Evolutionary conservation across 2,329 filamentous ascomycete genomes (phyloP), one percentile per base, ranked within the genome.

Genomic region (Aspergillus proliferans): DNA sequence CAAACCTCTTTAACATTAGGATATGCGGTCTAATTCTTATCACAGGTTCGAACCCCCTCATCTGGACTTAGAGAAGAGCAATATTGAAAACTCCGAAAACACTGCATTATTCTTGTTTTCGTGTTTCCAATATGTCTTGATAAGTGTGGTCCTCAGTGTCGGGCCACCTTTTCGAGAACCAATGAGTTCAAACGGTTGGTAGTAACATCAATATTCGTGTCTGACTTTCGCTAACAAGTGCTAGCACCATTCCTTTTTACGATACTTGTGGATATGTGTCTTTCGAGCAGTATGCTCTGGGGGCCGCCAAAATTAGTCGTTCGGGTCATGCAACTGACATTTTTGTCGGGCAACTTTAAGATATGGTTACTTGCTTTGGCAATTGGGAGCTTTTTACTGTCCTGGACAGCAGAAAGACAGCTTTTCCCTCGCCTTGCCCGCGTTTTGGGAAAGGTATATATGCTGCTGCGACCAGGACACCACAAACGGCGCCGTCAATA

Each of bases 111-210:
- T 98, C 73, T 72, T 97, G 26, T 76, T 91, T 4, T 94, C 87
- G 1, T 96, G 90, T 67, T 97, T 91, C 62, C 91, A 97, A 66
- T 98, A 98, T 68, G 94, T 95, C 34, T 77, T 96, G 19, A 87
- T 89, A 0, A 93, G 88, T 3, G 79, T 97, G 36, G 86, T 97
- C 1, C 77, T 98, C 26, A 95, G 87, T 59, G 88, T 93, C n/a
- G 94, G 93, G 1, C 84, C 82, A 30, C 93, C 93, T 0, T 98
- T 95, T 72, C 80, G 93, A 47, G 87, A 93, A 60, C 80, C 82
- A 14, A 88, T 90, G 74, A 75, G 75, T 15, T 79, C 86, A 51
- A 98, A 98, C 64, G 81, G 87, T 90, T 68, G 71, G 85, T 74
- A 43, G 40, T 42, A 19, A 18, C 48, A 30, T 30, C 56, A 47